Conservation (phyloP, 352 stramenopile genomes). For the Sclerospora graminicola region DNA sequence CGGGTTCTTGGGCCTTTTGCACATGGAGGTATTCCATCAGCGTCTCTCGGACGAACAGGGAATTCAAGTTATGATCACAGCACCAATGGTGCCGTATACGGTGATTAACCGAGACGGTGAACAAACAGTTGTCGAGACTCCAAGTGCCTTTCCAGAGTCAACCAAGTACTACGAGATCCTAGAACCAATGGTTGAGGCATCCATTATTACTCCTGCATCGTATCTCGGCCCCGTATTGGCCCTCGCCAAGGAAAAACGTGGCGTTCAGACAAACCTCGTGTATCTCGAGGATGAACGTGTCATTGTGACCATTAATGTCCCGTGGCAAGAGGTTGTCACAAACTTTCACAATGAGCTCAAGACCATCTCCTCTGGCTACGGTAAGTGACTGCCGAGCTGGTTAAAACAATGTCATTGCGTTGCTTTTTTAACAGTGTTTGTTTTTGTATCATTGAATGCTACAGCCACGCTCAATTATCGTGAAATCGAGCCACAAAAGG, state of each 20-base stretch:
- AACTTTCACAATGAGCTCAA: conserved; percentile 99
- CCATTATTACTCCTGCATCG: conserved; percentile 92
- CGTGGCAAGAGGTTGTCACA: conserved; percentile 98
- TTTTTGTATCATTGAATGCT: conserved; percentile 3
- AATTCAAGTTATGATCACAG: conserved; percentile 96
- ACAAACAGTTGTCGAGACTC: conserved; percentile 48
- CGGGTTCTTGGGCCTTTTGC: conserved; percentile 95
- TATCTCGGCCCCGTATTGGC: conserved; percentile 94
- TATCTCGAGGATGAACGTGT: conserved; percentile 93
- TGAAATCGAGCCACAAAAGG: conserved; percentile 83
- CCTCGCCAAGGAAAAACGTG: conserved; percentile 86
- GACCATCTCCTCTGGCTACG: conserved; percentile 92
- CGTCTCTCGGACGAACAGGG: conserved; percentile 95
- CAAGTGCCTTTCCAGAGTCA: conserved; percentile 57
- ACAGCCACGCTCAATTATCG: conserved; percentile 90
- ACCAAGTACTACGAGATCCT: conserved; percentile 86
- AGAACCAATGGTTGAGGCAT: conserved; percentile 95
- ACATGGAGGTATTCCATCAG: conserved; percentile 99
- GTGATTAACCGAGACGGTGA: conserved; percentile 55
- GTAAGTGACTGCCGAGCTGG: conserved; percentile 21
- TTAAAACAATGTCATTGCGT: not conserved
- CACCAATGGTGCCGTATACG: conserved; percentile 97
- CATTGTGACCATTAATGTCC: conserved; percentile 91
- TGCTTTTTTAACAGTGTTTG: not conserved
- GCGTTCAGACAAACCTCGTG: conserved; percentile 87